phyloP scores from a whole-genome alignment of 345 rosid genomes.

The Salix purpurea region DNA sequence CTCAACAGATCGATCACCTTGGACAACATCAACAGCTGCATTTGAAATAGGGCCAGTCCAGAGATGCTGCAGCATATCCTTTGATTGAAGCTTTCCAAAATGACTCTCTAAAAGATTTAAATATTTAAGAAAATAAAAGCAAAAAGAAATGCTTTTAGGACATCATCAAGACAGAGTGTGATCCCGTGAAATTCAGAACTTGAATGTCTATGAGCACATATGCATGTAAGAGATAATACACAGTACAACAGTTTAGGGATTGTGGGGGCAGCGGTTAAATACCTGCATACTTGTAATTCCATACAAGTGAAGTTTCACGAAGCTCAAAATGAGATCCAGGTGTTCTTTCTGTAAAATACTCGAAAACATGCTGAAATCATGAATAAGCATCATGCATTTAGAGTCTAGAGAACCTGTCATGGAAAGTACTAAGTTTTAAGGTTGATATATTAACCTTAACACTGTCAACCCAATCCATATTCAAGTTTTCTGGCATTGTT shows the following conservation, averaged over 20 bases:
- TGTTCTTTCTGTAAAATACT: constrained; percentile 60
- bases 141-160: neutral
- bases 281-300: constrained; percentile 67
- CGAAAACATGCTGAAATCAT: constrained; percentile 51
- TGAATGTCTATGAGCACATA: neutral
- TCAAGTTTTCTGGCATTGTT: constrained; percentile 56
- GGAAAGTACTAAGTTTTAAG: constrained; percentile 8
- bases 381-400: constrained; percentile 23
- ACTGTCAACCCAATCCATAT: constrained; percentile 62
- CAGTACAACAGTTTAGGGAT: neutral
- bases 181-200: neutral
- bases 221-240: neutral
- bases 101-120: constrained; percentile 32
- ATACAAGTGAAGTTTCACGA: constrained; percentile 55
- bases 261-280: neutral
- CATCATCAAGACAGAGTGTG: neutral
- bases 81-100: constrained; percentile 58
- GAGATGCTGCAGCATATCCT: constrained; percentile 58
- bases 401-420: constrained; percentile 6
- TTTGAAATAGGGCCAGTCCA: constrained; percentile 64
- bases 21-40: constrained; percentile 54
- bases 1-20: constrained; percentile 54
- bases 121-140: neutral
- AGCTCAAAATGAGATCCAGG: constrained; percentile 57
- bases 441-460: constrained; percentile 36